Base-by-base conservation (phyloP, 2,329 filamentous ascomycete genomes). In the Leptographium lundbergii region DNA sequence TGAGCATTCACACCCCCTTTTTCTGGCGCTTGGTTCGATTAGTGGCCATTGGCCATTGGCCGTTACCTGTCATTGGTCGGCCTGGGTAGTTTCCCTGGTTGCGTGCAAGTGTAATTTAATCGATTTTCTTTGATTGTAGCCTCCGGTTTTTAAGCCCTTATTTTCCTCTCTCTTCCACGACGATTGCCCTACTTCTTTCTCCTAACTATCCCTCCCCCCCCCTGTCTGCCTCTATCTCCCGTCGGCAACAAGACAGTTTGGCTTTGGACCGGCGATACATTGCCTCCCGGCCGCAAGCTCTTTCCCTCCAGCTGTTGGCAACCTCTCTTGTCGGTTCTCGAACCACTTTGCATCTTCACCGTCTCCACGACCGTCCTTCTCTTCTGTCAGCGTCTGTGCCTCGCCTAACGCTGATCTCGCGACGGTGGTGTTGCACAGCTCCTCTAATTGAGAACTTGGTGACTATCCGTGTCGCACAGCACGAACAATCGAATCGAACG, bases 131-230 rank as follows among this genome's bases (percentile, higher is more conserved):
- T 22, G 51, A 54, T 54, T 55, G 54, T 14, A 55, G 45, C 54
- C 24, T 29, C 34, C 32, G 13, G 24, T 36, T 50, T 48, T 57
- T 34, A 60, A 54, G 57, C 59, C 59, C 54, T 57, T 54, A 57
- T 50, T 48, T 39, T 47, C 29, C 34, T 36, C 24, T 54, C 34
- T 54, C 39, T 24, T 24, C n/a, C 25, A 29, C 22, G 47, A 34
- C 24, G 5, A 25, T 54, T 10, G 34, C 13, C 22, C 32, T 45
- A 25, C 22, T n/a, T 45, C 10, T 29, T n/a, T 29, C 54, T 56
- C 25, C 39, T 22, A 7, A 19, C 42, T 22, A 7, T 9, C 42
- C 17, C 32, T 42, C 24, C n/a, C 36, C 24, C 5, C 13, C 22
- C 17, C 48, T 51, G 48, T 13, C 25, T 51, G 48, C 48, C 14